A percentile compares a stretch with the other conserved stretches of the same genome.
These are phyloP conservation scores for Tephrocybe sp. DNA, from an alignment of 768 basidiomycete genomes.

Conservation along the genomic window DNA sequence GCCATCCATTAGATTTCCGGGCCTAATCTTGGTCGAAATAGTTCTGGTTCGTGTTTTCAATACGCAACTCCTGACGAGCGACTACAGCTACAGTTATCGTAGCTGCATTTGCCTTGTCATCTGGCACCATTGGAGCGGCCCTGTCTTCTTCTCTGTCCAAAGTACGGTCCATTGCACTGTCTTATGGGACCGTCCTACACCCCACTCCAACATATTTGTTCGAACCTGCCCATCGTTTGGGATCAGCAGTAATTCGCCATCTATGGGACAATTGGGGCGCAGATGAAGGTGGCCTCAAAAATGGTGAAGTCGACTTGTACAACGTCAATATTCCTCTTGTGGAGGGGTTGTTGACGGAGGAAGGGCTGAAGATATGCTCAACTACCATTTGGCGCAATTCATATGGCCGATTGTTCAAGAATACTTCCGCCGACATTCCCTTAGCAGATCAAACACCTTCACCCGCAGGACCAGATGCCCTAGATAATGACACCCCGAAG, in stretches of 20 bases:
- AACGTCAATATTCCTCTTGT: conserved; percentile 88
- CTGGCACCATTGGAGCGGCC: conserved; percentile 91
- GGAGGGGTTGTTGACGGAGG: conserved; percentile 55
- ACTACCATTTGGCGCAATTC: conserved; percentile 84
- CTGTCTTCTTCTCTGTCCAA: conserved; percentile 74
- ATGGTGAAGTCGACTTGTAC: conserved; percentile 78
- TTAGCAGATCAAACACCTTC: conserved; percentile 20
- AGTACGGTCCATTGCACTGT: conserved; percentile 80
- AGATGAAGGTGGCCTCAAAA: conserved; percentile 56
- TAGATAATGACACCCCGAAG: conserved; percentile 14
- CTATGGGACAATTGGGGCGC: conserved; percentile 87
- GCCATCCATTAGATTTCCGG: conserved; percentile 71
- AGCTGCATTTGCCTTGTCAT: conserved; percentile 89
- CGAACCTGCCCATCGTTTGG: conserved; percentile 73
- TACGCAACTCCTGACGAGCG: conserved; percentile 12
- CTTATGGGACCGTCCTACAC: conserved; percentile 78
- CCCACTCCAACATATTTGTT: conserved; percentile 61
- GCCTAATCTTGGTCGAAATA: conserved; percentile 84
- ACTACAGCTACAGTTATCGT: too few relatives aligned
- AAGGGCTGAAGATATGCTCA: conserved; percentile 72
- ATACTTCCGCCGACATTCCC: conserved; percentile 23
- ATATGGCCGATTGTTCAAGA: conserved; percentile 80
- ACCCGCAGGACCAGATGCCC: conserved; percentile 45
- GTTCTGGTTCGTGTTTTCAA: conserved; percentile 54
- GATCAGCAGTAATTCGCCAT: conserved; percentile 63